phyloP scores from a whole-genome alignment of 306 rosid genomes.

The Prunus campanulata region DNA sequence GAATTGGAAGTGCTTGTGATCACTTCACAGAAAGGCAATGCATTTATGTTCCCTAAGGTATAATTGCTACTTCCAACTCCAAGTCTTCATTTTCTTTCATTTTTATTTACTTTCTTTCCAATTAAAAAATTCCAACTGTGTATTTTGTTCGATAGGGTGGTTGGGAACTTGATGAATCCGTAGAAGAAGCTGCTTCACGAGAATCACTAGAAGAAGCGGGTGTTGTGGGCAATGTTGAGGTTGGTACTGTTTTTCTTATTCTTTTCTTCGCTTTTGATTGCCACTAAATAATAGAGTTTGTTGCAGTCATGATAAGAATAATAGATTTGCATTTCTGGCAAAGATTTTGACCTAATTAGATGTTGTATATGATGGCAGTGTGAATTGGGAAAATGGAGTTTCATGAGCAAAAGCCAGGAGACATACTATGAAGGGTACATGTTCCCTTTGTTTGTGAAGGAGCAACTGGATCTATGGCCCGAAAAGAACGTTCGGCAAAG shows the following conservation, averaged over 20 bases:
- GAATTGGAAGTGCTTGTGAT: conserved; percentile 79
- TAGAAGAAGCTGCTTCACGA: conserved; percentile 87
- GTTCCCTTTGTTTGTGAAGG: conserved; percentile 85
- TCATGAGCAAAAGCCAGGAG: conserved; percentile 82
- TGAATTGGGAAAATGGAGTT: conserved; percentile 86
- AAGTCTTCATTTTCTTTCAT: background rate
- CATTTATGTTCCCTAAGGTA: conserved; percentile 89
- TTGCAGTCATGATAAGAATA: background rate
- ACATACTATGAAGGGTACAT: conserved; percentile 88
- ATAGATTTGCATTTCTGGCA: background rate
- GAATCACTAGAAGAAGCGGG: conserved; percentile 98
- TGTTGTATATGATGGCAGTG: conserved; percentile 36
- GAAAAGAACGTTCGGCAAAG: conserved; percentile 70
- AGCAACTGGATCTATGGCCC: conserved; percentile 91
- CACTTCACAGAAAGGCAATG: conserved; percentile 86
- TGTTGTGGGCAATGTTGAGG: conserved; percentile 81
- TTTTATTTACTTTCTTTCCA: background rate
- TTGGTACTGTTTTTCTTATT: conserved; percentile 5
- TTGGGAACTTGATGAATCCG: conserved; percentile 96
- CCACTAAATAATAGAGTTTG: too few species aligned
- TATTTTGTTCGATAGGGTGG: conserved; percentile 56
- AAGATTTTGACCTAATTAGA: background rate
- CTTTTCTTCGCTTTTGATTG: background rate
- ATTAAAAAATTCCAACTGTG: background rate
- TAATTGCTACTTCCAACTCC: background rate